Percentiles rank a stretch among this genome's conserved stretches.
Evolutionary conservation across 2,329 filamentous ascomycete species (phyloP).

Genomic region (Cytospora paraplurivora): DNA sequence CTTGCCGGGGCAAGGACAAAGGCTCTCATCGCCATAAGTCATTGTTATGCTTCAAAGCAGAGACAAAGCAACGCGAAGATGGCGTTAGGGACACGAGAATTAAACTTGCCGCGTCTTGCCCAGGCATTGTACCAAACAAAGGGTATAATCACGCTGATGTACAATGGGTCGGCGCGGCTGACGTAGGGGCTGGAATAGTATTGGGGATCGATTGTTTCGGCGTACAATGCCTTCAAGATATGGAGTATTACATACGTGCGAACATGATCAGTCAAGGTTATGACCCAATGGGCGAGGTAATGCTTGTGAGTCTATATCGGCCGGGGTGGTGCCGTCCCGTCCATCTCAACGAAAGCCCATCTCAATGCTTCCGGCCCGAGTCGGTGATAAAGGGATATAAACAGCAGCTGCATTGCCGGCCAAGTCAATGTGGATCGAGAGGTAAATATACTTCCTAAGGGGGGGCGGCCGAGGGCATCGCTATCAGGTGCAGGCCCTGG

Average conservation of each 20-base stretch:
- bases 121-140: not conserved
- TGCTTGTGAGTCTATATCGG: not conserved
- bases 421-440: too few relatives aligned
- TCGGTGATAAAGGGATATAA: too few relatives aligned
- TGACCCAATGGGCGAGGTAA: not conserved
- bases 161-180: not conserved
- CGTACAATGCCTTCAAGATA: not conserved
- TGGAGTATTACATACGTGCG: not conserved
- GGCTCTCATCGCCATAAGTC: not conserved
- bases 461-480: too few relatives aligned
- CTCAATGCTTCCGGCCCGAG: too few relatives aligned
- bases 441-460: too few relatives aligned
- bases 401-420: too few relatives aligned
- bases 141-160: not conserved
- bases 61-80: constrained; percentile 2
- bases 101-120: not conserved
- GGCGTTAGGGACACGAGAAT: not conserved
- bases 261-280: not conserved
- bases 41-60: not conserved
- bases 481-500: too few relatives aligned
- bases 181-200: not conserved
- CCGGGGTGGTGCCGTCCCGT: not conserved
- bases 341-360: too few relatives aligned
- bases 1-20: not conserved
- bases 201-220: not conserved